Evolutionary conservation across 2,329 filamentous ascomycete genomes (phyloP).

Genomic region (Neofusicoccum sp.): DNA sequence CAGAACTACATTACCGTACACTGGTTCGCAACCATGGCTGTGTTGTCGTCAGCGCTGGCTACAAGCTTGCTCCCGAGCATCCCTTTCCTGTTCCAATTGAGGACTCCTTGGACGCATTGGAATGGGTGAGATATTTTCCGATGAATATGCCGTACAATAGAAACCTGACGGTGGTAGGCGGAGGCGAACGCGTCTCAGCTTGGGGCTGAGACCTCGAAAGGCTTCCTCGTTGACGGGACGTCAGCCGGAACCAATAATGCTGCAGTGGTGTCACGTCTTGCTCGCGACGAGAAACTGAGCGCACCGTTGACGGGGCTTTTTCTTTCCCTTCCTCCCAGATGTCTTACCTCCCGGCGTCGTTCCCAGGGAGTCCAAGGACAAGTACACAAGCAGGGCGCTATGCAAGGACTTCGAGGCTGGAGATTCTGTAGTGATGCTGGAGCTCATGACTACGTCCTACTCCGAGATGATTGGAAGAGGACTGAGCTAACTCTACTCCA

Average conservation of each 20-base stretch:
- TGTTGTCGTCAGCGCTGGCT: slow-evolving; percentile 60
- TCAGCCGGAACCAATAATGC: slow-evolving; percentile 24
- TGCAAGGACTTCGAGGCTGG: slow-evolving; percentile 9
- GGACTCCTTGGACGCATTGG: slow-evolving; percentile 37
- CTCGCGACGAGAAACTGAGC: slow-evolving; percentile 22
- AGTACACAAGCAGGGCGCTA: slow-evolving; percentile 22
- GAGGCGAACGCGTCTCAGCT: slow-evolving; percentile 19
- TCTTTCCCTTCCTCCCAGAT: slow-evolving; percentile 18
- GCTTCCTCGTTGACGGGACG: slow-evolving; percentile 22
- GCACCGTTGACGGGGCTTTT: slow-evolving; percentile 23
- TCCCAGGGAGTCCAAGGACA: slow-evolving; percentile 23
- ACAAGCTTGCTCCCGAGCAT: slow-evolving; percentile 59
- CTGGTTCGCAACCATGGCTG: slow-evolving; percentile 54
- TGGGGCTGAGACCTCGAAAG: slow-evolving; percentile 20
- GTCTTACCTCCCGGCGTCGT: slow-evolving; percentile 29
- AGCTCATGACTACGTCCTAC: neutral
- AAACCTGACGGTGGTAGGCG: neutral
- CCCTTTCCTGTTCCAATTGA: slow-evolving; percentile 64
- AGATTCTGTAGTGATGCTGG: neutral
- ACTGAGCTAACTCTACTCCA: neutral
- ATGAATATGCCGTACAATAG: no score
- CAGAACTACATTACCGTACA: neutral
- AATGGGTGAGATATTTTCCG: slow-evolving; percentile 20
- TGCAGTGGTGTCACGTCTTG: slow-evolving; percentile 22
- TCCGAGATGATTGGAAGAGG: neutral